Evolutionary conservation across 805 yeast species (phyloP).

Genomic region (Kluyveromyces dobzhanskii): DNA sequence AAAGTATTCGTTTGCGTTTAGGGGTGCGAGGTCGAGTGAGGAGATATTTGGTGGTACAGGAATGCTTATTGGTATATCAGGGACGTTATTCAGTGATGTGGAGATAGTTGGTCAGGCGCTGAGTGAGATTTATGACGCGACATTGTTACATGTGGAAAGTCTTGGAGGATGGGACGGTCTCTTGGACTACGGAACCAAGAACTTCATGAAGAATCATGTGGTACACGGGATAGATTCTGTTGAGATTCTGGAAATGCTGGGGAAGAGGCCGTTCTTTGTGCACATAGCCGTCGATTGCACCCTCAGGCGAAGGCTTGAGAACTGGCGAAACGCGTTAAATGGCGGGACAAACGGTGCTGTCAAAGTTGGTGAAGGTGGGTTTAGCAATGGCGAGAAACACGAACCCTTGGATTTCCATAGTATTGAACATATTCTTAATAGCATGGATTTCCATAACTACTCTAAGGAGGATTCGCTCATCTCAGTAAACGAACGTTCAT

Average conservation of each 20-base stretch:
- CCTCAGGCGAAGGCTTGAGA: slow-evolving; percentile 33
- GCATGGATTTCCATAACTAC: slow-evolving; percentile 20
- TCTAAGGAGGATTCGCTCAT: neutral
- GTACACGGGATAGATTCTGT: slow-evolving; percentile 40
- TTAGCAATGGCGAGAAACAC: neutral
- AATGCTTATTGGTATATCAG: slow-evolving; percentile 26
- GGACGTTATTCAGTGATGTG: slow-evolving; percentile 20
- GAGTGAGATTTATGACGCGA: slow-evolving; percentile 14
- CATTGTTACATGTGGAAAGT: slow-evolving; percentile 9
- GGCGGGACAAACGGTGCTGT: neutral
- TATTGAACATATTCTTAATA: slow-evolving; percentile 32
- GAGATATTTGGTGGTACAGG: neutral
- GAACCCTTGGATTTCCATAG: neutral
- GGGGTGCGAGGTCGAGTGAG: neutral
- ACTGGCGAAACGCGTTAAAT: neutral
- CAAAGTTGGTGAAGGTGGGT: neutral
- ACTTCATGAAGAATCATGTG: slow-evolving; percentile 61
- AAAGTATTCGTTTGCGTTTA: no score
- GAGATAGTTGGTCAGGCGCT: slow-evolving; percentile 15
- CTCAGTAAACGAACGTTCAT: slow-evolving; percentile 1
- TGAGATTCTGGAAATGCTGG: slow-evolving; percentile 37
- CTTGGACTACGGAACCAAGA: slow-evolving; percentile 50
- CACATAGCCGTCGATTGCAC: slow-evolving; percentile 78
- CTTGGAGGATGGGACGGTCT: slow-evolving; percentile 22
- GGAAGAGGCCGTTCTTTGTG: slow-evolving; percentile 74